Evolutionary conservation across 2,329 filamentous ascomycete genomes (phyloP).

Genomic region (Microascus cirrosus): DNA sequence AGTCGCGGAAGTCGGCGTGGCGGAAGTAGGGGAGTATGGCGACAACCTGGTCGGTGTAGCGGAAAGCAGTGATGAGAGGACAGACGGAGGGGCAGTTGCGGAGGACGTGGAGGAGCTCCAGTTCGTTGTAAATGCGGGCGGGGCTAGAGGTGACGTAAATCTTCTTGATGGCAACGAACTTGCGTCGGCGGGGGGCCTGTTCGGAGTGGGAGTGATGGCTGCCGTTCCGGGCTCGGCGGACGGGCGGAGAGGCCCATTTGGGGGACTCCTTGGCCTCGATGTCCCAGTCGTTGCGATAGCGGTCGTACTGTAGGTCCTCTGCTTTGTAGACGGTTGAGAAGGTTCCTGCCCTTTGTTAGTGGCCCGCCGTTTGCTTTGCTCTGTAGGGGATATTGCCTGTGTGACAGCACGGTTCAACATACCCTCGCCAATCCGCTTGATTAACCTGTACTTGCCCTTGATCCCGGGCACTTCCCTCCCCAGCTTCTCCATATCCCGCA

Average conservation of each 20-base stretch:
- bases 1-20: conserved; percentile 87
- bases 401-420: conserved; percentile 10
- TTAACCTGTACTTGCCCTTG: conserved; percentile 71
- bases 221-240: conserved; percentile 36
- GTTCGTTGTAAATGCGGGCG: conserved; percentile 85
- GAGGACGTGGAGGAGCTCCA: conserved; percentile 84
- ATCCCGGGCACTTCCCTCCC: conserved; percentile 76
- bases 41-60: conserved; percentile 86
- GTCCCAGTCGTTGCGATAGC: conserved; percentile 83
- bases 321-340: conserved; percentile 99
- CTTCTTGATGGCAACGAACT: conserved; percentile 95
- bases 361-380: not conserved
- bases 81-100: conserved; percentile 77
- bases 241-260: conserved; percentile 60
- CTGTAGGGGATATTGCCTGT: not conserved
- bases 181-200: conserved; percentile 18
- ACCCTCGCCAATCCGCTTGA: conserved; percentile 97
- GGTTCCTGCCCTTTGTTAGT: conserved; percentile 49
- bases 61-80: conserved; percentile 93
- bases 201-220: conserved; percentile 15
- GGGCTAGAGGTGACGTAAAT: conserved; percentile 98
- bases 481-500: conserved; percentile 79
- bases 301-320: conserved; percentile 78
- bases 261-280: conserved; percentile 50
- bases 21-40: conserved; percentile 92